Base-by-base conservation (phyloP, 768 basidiomycete species). In the Hypholoma sublateritium region DNA sequence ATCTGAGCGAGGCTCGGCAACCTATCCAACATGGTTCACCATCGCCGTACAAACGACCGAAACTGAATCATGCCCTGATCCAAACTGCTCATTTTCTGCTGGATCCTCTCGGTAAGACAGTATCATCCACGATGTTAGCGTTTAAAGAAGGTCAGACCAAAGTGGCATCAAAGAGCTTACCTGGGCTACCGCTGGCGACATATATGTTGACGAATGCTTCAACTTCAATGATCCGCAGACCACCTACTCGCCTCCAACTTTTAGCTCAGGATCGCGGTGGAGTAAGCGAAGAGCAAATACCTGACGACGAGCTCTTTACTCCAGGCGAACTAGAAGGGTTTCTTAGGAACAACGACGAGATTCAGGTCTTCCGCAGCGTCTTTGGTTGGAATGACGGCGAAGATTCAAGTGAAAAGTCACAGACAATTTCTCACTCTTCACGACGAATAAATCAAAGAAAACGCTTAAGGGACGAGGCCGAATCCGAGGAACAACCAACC, bases 281-380 rank as follows among this genome's bases (percentile, higher is more conserved):
- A 35, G 77, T 77, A 46, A 73, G 72, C 5, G 74, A 70, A 35
- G 73, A 73, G 21, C 70, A 77, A 19, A 82, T 93, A 17, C 59
- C 63, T 1, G 91, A 93, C 58, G 85, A 89, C 7, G 91, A 92
- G 56, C 72, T 93, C 21, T 90, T 93, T 57, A 79, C 71, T 3
- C 78, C 82, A 28, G 87, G 84, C 2, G 91, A 93, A 68, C 67
- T 89, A 24, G 89, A 91, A 53, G 77, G 73, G 17, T 52, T 89
- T 25, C 60, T 89, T 19, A 72, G 91, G 54, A 72, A 63, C 45
- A 74, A 81, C 32, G 78, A 75, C 19, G 87, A 91, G 66, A 74
- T 75, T 14, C 71, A 74, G 50, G 70, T 73, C 1, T 66, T 89
- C 19, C 67, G 67, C 22, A 61, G 69, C 46, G 60, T 71, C 32